Conservation (phyloP, 148 eudicot genomes). For the Rhododendron ovatum region DNA sequence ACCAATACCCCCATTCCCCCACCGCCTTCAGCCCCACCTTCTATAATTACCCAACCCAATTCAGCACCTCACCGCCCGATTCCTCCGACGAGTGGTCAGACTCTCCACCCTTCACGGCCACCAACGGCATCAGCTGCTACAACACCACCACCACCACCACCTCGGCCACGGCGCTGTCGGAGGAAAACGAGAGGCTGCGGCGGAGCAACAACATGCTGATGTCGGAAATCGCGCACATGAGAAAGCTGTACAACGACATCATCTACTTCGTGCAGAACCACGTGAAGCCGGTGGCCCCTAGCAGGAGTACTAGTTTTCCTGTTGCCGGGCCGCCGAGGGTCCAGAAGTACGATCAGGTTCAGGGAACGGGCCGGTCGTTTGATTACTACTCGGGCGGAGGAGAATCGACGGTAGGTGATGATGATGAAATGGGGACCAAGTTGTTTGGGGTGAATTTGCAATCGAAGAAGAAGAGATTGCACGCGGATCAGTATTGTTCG, state of each 20-base stretch:
- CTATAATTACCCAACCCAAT: conserved; percentile 34
- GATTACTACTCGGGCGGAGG: background rate
- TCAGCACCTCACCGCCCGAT: conserved; percentile 58
- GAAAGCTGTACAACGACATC: conserved; percentile 78
- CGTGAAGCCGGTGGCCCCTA: conserved; percentile 65
- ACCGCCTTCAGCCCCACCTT: conserved; percentile 5
- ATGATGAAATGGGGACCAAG: conserved; percentile 20
- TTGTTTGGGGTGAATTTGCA: conserved; percentile 70
- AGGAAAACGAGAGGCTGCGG: conserved; percentile 72
- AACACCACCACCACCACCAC: background rate
- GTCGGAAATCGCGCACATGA: conserved; percentile 85
- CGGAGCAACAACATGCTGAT: conserved; percentile 64
- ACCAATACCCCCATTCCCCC: conserved; percentile 21
- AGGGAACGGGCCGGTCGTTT: background rate
- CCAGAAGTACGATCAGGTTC: conserved; percentile 18
- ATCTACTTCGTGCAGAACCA: conserved; percentile 88
- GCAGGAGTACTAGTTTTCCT: conserved; percentile 23
- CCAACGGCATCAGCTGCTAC: background rate
- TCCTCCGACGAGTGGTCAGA: conserved; percentile 51
- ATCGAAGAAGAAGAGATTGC: conserved; percentile 72
- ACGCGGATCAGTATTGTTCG: conserved; percentile 38
- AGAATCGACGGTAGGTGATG: background rate
- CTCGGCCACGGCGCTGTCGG: conserved; percentile 49
- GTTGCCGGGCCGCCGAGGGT: background rate
- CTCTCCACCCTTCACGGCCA: conserved; percentile 21